Evolutionary conservation across 116 monocot species (phyloP).

Genomic region (Iris pallida): DNA sequence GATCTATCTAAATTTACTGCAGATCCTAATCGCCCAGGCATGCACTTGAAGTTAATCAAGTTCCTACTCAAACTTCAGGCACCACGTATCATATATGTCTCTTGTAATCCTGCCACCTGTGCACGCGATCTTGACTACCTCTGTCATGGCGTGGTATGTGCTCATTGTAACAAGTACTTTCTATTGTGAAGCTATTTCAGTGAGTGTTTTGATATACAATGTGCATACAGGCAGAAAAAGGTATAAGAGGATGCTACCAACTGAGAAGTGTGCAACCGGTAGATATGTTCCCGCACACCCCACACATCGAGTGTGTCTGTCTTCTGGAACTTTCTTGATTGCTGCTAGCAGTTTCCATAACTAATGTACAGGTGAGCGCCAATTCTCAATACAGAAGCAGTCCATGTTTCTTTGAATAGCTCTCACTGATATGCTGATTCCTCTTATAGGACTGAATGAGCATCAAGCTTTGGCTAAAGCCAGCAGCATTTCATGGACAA

Average conservation of each 20-base stretch:
- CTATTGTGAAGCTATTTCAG: conserved; percentile 1
- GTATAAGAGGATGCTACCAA: conserved; percentile 66
- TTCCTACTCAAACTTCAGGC: conserved; percentile 68
- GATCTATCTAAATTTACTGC: conserved; percentile 13
- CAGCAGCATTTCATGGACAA: too few species aligned
- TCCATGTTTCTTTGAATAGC: too few species aligned
- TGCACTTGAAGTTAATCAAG: conserved; percentile 92
- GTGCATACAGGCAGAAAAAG: conserved; percentile 50
- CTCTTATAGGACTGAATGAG: too few species aligned
- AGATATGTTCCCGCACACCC: conserved; percentile 98
- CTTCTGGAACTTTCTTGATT: conserved; percentile 50
- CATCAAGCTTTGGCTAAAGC: too few species aligned
- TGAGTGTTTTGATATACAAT: not conserved
- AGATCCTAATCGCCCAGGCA: conserved; percentile 97
- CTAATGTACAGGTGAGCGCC: too few species aligned
- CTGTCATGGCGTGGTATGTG: conserved; percentile 90
- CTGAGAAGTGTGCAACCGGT: conserved; percentile 77
- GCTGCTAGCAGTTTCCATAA: too few species aligned
- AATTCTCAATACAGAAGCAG: too few species aligned
- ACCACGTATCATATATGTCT: conserved; percentile 72
- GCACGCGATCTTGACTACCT: conserved; percentile 91
- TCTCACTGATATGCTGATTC: too few species aligned
- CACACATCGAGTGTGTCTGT: conserved; percentile 91
- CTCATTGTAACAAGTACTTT: conserved; percentile 1
- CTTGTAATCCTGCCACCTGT: conserved; percentile 97